Conservation (phyloP, 2,329 filamentous ascomycete species). For the Xylaria sp. region DNA sequence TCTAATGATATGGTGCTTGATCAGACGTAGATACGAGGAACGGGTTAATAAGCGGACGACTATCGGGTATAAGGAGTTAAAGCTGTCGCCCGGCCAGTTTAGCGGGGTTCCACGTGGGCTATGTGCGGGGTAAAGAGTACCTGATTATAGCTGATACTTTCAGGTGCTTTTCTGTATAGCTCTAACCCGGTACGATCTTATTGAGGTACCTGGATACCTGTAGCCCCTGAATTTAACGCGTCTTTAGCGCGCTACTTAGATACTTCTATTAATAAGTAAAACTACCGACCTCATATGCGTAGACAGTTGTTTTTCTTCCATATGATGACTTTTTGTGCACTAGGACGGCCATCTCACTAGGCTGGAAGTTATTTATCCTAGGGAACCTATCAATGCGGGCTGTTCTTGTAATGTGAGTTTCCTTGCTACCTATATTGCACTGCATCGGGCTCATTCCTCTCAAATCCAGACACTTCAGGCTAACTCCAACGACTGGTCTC, state of each 20-base stretch:
- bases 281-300: background rate
- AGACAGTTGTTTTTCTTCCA: background rate
- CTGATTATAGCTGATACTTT: background rate
- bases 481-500: too few relatives aligned
- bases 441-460: background rate
- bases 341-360: background rate
- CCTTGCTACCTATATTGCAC: background rate
- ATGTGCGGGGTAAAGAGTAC: slow-evolving; percentile 3
- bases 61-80: background rate
- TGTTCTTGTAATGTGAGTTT: background rate
- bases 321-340: background rate
- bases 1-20: background rate
- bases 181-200: slow-evolving; percentile 9
- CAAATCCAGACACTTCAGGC: too few relatives aligned
- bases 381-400: background rate
- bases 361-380: background rate
- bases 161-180: slow-evolving; percentile 2
- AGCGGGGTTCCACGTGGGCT: slow-evolving; percentile 18
- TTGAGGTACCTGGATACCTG: background rate
- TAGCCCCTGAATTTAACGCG: background rate
- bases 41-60: slow-evolving; percentile 1
- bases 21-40: background rate
- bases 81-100: slow-evolving; percentile 5
- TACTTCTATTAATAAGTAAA: background rate
- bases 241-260: background rate